Conservation (phyloP, 139 green algal species). For the Chlamydomonas sp. region DNA sequence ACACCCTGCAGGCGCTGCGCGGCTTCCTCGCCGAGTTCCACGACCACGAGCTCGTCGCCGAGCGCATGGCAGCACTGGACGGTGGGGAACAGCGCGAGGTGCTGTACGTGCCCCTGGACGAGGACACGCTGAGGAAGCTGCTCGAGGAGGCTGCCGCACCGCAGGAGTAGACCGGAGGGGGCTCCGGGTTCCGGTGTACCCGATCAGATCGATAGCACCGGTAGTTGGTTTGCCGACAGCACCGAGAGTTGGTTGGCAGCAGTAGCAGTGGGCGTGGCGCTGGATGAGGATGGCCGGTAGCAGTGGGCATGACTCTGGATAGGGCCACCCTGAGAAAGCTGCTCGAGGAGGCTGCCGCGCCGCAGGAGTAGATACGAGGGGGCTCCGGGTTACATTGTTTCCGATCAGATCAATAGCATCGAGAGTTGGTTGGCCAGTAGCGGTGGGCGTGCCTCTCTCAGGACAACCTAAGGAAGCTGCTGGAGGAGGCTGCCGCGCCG, state of each 20-base stretch:
- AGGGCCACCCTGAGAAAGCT: conserved; percentile 9
- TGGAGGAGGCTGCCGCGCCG: too few species aligned
- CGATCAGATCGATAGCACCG: conserved; percentile 33
- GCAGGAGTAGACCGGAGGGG: conserved; percentile 6
- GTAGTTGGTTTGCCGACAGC: background rate
- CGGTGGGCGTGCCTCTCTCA: too few species aligned
- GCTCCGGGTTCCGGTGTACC: too few species aligned
- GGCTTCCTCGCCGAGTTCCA: conserved; percentile 79
- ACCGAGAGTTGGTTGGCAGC: too few species aligned
- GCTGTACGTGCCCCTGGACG: conserved; percentile 20
- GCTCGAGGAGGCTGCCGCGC: conserved; percentile 7
- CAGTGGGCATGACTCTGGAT: conserved; percentile 21
- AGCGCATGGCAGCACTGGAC: conserved; percentile 3
- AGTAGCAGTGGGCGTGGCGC: too few species aligned
- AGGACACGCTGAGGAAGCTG: conserved; percentile 11
- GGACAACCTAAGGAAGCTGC: too few species aligned
- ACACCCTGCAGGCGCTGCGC: conserved; percentile 47
- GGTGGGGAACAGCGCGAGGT: conserved; percentile 11
- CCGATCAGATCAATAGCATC: too few species aligned
- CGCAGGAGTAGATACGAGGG: conserved; percentile 12
- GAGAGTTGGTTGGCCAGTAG: too few species aligned
- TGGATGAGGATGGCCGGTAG: too few species aligned
- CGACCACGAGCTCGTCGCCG: conserved; percentile 68
- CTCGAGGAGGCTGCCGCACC: conserved; percentile 12
- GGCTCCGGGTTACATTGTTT: too few species aligned